Percentiles rank a stretch among this genome's conserved stretches.
Conservation (phyloP, 768 basidiomycete species). For the Auricularia sp. region DNA sequence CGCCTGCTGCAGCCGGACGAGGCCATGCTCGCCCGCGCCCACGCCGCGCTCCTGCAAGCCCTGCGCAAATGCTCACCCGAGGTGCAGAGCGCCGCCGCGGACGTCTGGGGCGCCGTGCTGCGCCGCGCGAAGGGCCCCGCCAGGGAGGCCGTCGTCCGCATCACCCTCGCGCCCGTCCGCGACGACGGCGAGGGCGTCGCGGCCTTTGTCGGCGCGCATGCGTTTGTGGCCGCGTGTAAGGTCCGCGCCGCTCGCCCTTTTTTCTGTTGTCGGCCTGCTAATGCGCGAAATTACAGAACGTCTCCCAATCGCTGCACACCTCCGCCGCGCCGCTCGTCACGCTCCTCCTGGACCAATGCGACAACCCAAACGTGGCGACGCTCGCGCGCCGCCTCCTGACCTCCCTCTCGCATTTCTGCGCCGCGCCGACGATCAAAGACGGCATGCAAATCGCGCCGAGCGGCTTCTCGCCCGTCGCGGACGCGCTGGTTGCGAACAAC, state of each 20-base stretch:
- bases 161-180: constrained; percentile 30
- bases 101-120: constrained; percentile 77
- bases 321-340: constrained; percentile 52
- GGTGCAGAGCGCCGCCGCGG: constrained; percentile 66
- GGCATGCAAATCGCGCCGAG: constrained; percentile 31
- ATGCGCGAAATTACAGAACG: constrained; percentile 39
- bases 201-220: constrained; percentile 39
- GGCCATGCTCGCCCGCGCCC: constrained; percentile 29
- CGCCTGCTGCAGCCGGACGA: constrained; percentile 51
- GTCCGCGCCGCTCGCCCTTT: constrained; percentile 24
- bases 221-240: constrained; percentile 70
- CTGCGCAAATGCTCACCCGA: constrained; percentile 57
- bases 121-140: constrained; percentile 56
- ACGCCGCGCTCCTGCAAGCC: constrained; percentile 39
- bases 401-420: constrained; percentile 75
- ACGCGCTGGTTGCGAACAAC: constrained; percentile 40
- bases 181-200: constrained; percentile 30
- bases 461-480: constrained; percentile 47
- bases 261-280: not conserved
- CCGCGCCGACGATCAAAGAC: constrained; percentile 13
- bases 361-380: constrained; percentile 28
- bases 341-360: constrained; percentile 36
- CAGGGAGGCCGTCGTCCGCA: constrained; percentile 42
- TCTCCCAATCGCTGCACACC: constrained; percentile 74
- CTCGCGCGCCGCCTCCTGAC: constrained; percentile 67